phyloP scores from a whole-genome alignment of 768 basidiomycete species.

The Piloderma croceum region DNA sequence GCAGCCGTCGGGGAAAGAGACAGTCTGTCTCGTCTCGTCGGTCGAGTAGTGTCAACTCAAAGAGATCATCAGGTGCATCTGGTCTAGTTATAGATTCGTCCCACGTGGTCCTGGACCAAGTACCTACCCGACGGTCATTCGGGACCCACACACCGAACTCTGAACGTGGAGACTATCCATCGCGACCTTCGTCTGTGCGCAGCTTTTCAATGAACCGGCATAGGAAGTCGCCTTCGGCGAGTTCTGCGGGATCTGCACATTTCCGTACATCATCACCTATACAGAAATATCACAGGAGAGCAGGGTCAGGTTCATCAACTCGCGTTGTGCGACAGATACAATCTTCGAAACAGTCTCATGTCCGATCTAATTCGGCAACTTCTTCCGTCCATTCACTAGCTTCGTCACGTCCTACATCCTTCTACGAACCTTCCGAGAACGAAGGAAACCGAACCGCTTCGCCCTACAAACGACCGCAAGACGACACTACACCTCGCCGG shows the following conservation, averaged over 20 bases:
- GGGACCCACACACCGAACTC: constrained; percentile 85
- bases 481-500: constrained; percentile 41
- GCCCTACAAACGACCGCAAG: constrained; percentile 52
- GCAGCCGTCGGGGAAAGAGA: constrained; percentile 30
- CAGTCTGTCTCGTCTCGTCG: constrained; percentile 76
- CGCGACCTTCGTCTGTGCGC: constrained; percentile 81
- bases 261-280: constrained; percentile 72
- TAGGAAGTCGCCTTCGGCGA: constrained; percentile 70
- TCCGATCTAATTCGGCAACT: constrained; percentile 68
- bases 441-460: constrained; percentile 61
- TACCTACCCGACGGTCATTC: constrained; percentile 63
- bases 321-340: constrained; percentile 68
- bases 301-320: constrained; percentile 78
- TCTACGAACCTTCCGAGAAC: constrained; percentile 67
- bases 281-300: constrained; percentile 72
- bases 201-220: constrained; percentile 62
- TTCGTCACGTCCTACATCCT: constrained; percentile 74
- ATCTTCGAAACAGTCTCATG: constrained; percentile 47
- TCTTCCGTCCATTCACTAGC: constrained; percentile 73
- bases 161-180: constrained; percentile 72
- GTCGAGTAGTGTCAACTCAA: constrained; percentile 88
- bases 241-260: constrained; percentile 67
- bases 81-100: constrained; percentile 53
- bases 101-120: constrained; percentile 34
- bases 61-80: constrained; percentile 51